phyloP scores from a whole-genome alignment of 1,139 yeast genomes.

The Citeromyces hawaiiensis region DNA sequence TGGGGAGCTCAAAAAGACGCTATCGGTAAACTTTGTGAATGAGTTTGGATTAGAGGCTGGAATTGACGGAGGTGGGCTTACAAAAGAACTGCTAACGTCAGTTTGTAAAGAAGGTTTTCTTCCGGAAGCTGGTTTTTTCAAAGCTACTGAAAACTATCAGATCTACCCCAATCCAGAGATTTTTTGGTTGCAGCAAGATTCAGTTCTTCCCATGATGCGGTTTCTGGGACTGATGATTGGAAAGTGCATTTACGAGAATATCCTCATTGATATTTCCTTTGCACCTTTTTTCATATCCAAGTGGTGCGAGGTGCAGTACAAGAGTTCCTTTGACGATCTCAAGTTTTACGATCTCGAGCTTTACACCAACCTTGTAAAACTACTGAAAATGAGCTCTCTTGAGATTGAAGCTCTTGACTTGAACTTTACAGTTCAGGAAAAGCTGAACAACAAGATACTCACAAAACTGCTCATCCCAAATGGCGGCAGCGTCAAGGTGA shows the following conservation, averaged over 20 bases:
- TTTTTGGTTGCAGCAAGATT: constrained; percentile 20
- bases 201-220: constrained; percentile 17
- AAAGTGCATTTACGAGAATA: constrained; percentile 78
- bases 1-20: constrained; percentile 41
- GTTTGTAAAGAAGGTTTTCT: constrained; percentile 60
- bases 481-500: constrained; percentile 46
- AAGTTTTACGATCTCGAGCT: constrained; percentile 57
- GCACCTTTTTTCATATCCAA: constrained; percentile 79
- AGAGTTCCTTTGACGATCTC: constrained; percentile 68
- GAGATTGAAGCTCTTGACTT: constrained; percentile 51
- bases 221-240: constrained; percentile 80
- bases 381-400: constrained; percentile 39
- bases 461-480: constrained; percentile 47
- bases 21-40: constrained; percentile 57
- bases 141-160: constrained; percentile 37
- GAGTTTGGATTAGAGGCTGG: constrained; percentile 80
- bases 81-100: constrained; percentile 78
- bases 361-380: constrained; percentile 49
- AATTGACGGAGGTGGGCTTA: constrained; percentile 93
- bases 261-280: constrained; percentile 71
- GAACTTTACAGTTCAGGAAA: constrained; percentile 47
- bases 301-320: constrained; percentile 31
- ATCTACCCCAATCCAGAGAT: constrained; percentile 65
- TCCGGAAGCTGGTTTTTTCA: constrained; percentile 22
- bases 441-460: constrained; percentile 22